Evolutionary conservation across 129 eudicot species (phyloP), one percentile per base, ranked within the genome.

Genomic region (Chrysanthemum seticuspe): DNA sequence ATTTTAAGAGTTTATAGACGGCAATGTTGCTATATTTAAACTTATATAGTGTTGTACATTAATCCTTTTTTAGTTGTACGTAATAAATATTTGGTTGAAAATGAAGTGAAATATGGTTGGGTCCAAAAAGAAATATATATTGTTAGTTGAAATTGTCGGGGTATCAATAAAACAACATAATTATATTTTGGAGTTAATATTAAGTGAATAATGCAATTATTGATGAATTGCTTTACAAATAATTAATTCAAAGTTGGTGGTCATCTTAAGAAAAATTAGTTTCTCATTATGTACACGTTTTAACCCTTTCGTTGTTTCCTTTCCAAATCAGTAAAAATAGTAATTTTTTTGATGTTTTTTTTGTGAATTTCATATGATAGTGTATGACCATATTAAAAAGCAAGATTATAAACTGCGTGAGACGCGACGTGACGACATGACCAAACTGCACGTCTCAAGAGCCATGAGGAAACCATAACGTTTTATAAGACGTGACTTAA

Each of bases 141-240:
- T 31, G 68, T 59, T 68, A 31, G 62, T 58, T 63, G 71, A 77
- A 77, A 68, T 15, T 44, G 81, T 70, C 64, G 76, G 76, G 65
- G 56, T 36, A 62, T 76, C 40, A 68, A 62, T 62, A 68, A 76
- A 76, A 63, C 68, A 69, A 61, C 71, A 61, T 70, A 51, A 70
- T 77, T 77, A 70, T 23, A 23, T 23, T 62, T 62, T 77, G 65
- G 64, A 77, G 76, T 77, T 70, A 70, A 77, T 52, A 62, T 62
- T 70, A 62, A 71, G 76, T 60, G 45, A 70, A 66, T 51, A 10
- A 10, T 56, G 53, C 64, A 60, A 77, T 70, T 19, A 77, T 70
- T 51, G 62, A 9, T 50, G 21, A 70, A 23, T 50, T 77, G 62
- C 65, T 62, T 62, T 51, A 77, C 50, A 69, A 60, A 45, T 60